A percentile compares a stretch with the other conserved stretches of the same genome.
Evolutionary conservation across 768 basidiomycete genomes (phyloP).

Genomic region (Megacollybia marginata): DNA sequence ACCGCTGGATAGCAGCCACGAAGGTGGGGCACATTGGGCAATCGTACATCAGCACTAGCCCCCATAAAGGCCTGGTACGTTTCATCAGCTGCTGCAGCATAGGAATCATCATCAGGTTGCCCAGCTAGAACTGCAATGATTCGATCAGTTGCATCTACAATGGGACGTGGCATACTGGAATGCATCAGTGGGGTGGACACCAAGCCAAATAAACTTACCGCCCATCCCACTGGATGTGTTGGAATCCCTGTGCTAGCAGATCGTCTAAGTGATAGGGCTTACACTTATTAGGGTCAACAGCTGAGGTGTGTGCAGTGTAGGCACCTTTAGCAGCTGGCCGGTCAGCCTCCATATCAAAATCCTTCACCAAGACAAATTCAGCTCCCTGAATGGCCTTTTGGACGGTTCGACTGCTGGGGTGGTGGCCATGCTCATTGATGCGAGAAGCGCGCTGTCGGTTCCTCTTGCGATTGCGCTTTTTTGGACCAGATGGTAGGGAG

Average conservation of each 20-base stretch:
- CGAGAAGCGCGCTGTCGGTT: background rate
- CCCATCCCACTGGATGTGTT: background rate
- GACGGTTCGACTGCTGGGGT: background rate
- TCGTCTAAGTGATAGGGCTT: background rate
- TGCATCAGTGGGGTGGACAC: background rate
- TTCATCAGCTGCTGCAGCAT: background rate
- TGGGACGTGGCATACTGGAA: background rate
- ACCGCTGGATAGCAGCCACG: slow-evolving; percentile 11
- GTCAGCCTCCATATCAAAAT: background rate
- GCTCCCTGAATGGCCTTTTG: background rate
- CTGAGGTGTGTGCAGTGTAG: background rate
- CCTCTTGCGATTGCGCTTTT: background rate
- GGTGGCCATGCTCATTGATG: background rate
- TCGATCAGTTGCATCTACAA: background rate
- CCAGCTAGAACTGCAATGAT: slow-evolving; percentile 8
- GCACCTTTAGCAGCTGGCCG: background rate
- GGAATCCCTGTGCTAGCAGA: background rate
- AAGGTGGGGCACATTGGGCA: slow-evolving; percentile 1
- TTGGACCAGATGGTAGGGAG: background rate
- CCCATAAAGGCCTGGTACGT: background rate
- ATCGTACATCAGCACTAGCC: background rate
- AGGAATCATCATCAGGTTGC: slow-evolving; percentile 2
- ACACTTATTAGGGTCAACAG: background rate
- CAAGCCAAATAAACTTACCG: background rate
- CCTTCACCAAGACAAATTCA: background rate